These are phyloP conservation scores for Botrytis porri DNA, from an alignment of 2,329 filamentous ascomycete genomes.

Conservation along the genomic window DNA sequence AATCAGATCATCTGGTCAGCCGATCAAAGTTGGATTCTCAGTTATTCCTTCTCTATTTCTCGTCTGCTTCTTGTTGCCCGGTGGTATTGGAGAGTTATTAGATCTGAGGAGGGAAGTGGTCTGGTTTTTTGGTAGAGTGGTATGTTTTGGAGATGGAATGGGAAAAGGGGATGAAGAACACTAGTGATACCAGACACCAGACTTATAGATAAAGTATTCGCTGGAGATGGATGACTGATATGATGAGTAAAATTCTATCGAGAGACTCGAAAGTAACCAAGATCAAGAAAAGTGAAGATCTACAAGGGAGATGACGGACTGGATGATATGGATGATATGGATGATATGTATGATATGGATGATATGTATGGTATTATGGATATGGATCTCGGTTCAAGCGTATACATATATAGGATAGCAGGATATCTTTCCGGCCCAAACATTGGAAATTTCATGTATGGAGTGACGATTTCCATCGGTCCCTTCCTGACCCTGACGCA, in stretches of 20 bases:
- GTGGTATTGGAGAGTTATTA: neutral
- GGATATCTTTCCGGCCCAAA: neutral
- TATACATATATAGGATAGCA: neutral
- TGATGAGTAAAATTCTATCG: neutral
- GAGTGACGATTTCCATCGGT: slow-evolving; percentile 5
- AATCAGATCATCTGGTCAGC: slow-evolving; percentile 19
- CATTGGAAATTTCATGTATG: neutral
- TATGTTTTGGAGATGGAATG: neutral
- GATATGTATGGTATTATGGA: neutral
- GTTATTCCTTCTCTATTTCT: neutral
- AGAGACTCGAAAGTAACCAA: neutral
- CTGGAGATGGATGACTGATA: neutral
- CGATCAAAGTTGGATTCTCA: neutral
- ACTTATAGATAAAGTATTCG: neutral
- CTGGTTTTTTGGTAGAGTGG: neutral
- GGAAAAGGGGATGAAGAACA: neutral
- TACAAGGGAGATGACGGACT: no score
- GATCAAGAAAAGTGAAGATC: neutral
- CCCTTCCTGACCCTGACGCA: neutral
- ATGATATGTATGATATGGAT: neutral
- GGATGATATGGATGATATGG: slow-evolving; percentile 1
- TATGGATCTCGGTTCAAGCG: neutral
- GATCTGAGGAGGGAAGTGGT: neutral
- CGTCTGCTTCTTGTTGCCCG: no score
- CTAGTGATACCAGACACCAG: neutral